phyloP scores from a whole-genome alignment of 2,329 filamentous ascomycete genomes.

The Phialocephala sp. region DNA sequence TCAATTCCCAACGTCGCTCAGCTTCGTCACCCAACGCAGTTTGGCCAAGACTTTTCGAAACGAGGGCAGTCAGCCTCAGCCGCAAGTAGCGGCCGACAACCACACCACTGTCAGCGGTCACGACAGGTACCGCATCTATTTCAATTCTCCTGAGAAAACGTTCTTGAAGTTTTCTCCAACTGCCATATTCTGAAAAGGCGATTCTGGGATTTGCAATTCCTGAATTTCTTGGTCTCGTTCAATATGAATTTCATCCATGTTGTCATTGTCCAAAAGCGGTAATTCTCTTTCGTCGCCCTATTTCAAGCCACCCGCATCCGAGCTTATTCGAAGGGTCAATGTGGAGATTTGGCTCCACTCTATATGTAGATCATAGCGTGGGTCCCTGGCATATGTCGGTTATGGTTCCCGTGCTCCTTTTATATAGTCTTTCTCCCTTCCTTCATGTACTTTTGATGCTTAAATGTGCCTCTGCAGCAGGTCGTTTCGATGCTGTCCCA shows the following conservation, averaged over 20 bases:
- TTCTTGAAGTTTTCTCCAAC: background rate
- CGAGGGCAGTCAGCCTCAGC: constrained; percentile 1
- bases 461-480: background rate
- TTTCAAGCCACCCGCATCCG: background rate
- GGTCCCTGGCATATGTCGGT: background rate
- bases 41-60: background rate
- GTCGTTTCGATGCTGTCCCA: constrained; percentile 11
- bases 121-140: background rate
- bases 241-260: background rate
- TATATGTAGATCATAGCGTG: background rate
- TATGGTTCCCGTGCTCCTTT: background rate
- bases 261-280: background rate
- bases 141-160: background rate
- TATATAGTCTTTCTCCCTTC: background rate
- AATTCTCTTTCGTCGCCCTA: background rate
- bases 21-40: no score
- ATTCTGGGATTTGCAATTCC: background rate
- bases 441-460: background rate
- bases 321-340: background rate
- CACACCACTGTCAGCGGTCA: background rate
- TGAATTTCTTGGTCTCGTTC: background rate
- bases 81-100: constrained; percentile 2
- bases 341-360: background rate
- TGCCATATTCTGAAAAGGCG: background rate
- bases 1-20: no score